Evolutionary conservation across 2,329 filamentous ascomycete species (phyloP).

Genomic region (Phialemoniopsis sp.): DNA sequence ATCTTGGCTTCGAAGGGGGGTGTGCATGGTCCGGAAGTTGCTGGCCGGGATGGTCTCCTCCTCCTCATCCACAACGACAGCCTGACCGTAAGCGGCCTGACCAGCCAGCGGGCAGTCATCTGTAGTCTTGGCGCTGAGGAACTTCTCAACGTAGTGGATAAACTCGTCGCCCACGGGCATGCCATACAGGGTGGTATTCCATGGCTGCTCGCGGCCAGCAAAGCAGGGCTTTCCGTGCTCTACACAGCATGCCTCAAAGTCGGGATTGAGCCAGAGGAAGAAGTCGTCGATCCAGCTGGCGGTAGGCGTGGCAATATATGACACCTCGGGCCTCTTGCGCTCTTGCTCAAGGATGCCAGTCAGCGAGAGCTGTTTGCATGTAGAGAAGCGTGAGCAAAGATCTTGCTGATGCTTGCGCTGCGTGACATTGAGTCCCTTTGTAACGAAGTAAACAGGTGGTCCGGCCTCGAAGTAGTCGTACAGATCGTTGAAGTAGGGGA

Average conservation of each 20-base stretch:
- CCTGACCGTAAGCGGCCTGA: conserved; percentile 79
- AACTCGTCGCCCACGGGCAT: conserved; percentile 97
- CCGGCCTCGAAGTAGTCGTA: conserved; percentile 89
- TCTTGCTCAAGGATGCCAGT: conserved; percentile 92
- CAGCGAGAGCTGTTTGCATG: conserved; percentile 78
- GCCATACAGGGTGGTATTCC: conserved; percentile 84
- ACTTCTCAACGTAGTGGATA: conserved; percentile 77
- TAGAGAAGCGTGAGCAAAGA: conserved; percentile 86
- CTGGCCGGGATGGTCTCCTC: conserved; percentile 69
- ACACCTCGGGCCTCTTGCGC: conserved; percentile 81
- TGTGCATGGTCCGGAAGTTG: conserved; percentile 90
- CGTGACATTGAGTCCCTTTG: conserved; percentile 75
- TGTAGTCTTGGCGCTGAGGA: conserved; percentile 75
- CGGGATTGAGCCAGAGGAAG: conserved; percentile 93
- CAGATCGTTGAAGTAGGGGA: conserved; percentile 93
- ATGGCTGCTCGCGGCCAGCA: conserved; percentile 67
- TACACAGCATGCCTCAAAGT: conserved; percentile 68
- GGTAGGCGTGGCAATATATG: conserved; percentile 81
- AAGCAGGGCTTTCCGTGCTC: conserved; percentile 75
- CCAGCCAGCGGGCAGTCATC: conserved; percentile 86
- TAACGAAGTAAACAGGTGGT: conserved; percentile 95
- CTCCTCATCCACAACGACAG: conserved; percentile 72
- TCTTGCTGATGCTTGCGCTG: conserved; percentile 73
- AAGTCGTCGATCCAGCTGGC: conserved; percentile 98
- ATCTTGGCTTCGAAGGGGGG: conserved; percentile 77